A percentile compares a stretch with the other conserved stretches of the same genome.
Evolutionary conservation across 2,329 filamentous ascomycete genomes (phyloP).

Genomic region (Fusarium gaditjirri): DNA sequence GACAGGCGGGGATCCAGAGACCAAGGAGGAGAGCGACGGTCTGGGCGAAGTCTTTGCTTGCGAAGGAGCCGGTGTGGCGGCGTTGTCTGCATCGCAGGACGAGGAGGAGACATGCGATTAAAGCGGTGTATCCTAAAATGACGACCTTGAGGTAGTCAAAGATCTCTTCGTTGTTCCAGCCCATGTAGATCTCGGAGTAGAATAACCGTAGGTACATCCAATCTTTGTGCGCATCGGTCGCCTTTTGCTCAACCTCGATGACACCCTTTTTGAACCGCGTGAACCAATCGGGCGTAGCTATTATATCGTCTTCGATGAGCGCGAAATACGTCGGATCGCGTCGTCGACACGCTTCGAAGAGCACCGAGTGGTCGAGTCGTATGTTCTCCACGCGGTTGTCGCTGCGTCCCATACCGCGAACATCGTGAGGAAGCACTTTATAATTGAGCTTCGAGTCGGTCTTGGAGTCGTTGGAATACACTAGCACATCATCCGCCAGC

Average conservation of each 20-base stretch:
- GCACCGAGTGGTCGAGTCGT: slow-evolving; percentile 48
- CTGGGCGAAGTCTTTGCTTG: slow-evolving; percentile 38
- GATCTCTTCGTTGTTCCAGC: slow-evolving; percentile 53
- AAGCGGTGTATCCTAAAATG: slow-evolving; percentile 40
- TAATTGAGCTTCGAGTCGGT: slow-evolving; percentile 19
- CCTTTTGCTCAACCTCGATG: slow-evolving; percentile 41
- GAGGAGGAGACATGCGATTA: slow-evolving; percentile 27
- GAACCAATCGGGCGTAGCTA: slow-evolving; percentile 51
- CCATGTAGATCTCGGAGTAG: slow-evolving; percentile 52
- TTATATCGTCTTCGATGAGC: slow-evolving; percentile 52
- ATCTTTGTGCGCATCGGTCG: slow-evolving; percentile 30
- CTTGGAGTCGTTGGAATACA: slow-evolving; percentile 39
- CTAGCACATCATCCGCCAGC: slow-evolving; percentile 49
- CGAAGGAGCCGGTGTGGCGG: slow-evolving; percentile 10
- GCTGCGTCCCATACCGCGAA: slow-evolving; percentile 41
- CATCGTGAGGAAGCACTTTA: slow-evolving; percentile 34
- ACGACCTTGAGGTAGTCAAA: slow-evolving; percentile 44
- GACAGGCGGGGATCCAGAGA: slow-evolving; percentile 48
- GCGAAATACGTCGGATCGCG: slow-evolving; percentile 49
- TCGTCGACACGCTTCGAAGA: slow-evolving; percentile 48
- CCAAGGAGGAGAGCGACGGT: slow-evolving; percentile 42
- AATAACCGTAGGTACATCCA: slow-evolving; percentile 54
- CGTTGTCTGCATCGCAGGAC: slow-evolving; percentile 16
- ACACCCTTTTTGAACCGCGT: slow-evolving; percentile 44
- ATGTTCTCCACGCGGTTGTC: slow-evolving; percentile 48